These are phyloP conservation scores for Cytospora chrysosperma DNA, from an alignment of 2,329 filamentous ascomycete species.

Conservation along the genomic window DNA sequence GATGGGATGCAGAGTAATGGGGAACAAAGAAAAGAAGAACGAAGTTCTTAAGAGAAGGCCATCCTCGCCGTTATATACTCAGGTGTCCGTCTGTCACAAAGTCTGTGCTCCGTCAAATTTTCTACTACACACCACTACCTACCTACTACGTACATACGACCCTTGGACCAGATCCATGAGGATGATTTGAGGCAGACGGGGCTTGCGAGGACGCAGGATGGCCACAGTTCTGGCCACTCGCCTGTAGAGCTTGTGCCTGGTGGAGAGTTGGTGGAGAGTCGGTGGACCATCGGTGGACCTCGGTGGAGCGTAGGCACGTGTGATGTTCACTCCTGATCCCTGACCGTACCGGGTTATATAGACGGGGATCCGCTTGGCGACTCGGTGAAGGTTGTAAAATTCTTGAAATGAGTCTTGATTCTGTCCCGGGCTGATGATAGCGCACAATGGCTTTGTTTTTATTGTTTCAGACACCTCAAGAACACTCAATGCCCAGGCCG, in stretches of 20 bases:
- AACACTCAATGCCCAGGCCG: background rate
- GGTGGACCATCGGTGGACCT: constrained; percentile 11
- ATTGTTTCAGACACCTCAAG: background rate
- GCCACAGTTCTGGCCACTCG: constrained; percentile 11
- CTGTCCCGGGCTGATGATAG: background rate
- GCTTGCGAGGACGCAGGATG: constrained; percentile 24
- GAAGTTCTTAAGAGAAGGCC: background rate
- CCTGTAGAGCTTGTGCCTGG: constrained; percentile 5
- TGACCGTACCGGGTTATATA: constrained; percentile 5
- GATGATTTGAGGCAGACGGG: constrained; percentile 21
- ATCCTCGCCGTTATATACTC: constrained; percentile 6
- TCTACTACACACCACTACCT: too few relatives aligned
- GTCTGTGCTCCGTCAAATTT: background rate
- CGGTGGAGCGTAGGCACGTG: constrained; percentile 23
- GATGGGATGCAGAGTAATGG: constrained; percentile 8
- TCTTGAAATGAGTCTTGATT: background rate
- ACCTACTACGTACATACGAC: too few relatives aligned
- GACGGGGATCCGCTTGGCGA: constrained; percentile 10
- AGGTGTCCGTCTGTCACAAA: constrained; percentile 1
- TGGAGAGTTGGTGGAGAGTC: constrained; percentile 18
- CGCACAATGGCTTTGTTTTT: background rate
- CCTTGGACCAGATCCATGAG: constrained; percentile 5
- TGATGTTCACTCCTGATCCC: constrained; percentile 2
- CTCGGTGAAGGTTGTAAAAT: constrained; percentile 12
- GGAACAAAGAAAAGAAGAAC: constrained; percentile 3